Evolutionary conservation across 768 basidiomycete genomes (phyloP).

Genomic region (Coprinopsis marcescibilis): DNA sequence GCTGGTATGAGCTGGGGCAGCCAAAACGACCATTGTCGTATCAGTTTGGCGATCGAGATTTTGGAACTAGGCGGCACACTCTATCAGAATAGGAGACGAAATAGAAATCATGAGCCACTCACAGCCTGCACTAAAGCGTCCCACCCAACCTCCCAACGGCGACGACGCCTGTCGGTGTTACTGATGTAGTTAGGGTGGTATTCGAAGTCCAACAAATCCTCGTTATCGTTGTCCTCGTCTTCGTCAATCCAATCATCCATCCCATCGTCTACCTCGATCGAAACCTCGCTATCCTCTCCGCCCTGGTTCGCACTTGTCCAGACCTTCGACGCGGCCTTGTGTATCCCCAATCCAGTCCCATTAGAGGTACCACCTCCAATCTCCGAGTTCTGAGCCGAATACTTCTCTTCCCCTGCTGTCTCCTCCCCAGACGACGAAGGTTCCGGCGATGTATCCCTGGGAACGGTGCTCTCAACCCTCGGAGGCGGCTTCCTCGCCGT

Average conservation of each 20-base stretch:
- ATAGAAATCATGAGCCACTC: slow-evolving; percentile 17
- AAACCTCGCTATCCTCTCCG: slow-evolving; percentile 16
- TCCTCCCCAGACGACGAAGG: slow-evolving; percentile 72
- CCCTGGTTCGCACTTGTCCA: slow-evolving; percentile 7
- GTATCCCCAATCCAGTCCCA: slow-evolving; percentile 8
- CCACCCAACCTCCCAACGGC: slow-evolving; percentile 74
- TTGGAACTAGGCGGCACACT: slow-evolving; percentile 51
- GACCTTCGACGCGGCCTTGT: slow-evolving; percentile 14
- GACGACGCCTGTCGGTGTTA: slow-evolving; percentile 59
- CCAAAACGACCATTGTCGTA: slow-evolving; percentile 67
- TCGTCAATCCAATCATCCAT: slow-evolving; percentile 70
- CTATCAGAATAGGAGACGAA: slow-evolving; percentile 3
- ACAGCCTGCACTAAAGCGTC: slow-evolving; percentile 71
- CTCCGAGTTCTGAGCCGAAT: slow-evolving; percentile 1
- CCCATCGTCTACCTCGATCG: slow-evolving; percentile 21
- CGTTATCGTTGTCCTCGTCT: slow-evolving; percentile 62
- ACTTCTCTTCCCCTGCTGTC: slow-evolving; percentile 56
- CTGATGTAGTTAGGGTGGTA: slow-evolving; percentile 69
- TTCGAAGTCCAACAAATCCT: slow-evolving; percentile 69
- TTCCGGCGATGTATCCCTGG: slow-evolving; percentile 76
- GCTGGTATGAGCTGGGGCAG: slow-evolving; percentile 67
- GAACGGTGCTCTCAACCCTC: slow-evolving; percentile 78
- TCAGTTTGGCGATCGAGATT: slow-evolving; percentile 76
- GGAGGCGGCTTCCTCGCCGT: slow-evolving; percentile 58
- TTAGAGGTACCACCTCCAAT: slow-evolving; percentile 26